A percentile compares a stretch with the other conserved stretches of the same genome.
phyloP scores from a whole-genome alignment of 164 flowering plant species.

The Tinospora cordifolia region DNA sequence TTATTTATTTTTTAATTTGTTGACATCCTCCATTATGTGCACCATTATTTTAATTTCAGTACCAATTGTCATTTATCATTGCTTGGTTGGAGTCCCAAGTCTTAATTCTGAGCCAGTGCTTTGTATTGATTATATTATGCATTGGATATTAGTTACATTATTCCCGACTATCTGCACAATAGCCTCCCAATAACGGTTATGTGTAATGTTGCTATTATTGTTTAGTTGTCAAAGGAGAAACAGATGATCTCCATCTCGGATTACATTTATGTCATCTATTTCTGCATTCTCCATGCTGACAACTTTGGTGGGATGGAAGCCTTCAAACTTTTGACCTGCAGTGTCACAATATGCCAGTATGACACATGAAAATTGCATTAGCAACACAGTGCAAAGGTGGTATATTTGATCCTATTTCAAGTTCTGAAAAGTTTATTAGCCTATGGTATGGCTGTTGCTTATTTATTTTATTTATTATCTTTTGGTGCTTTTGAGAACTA shows the following conservation, averaged over 20 bases:
- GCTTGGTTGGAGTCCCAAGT: conserved; percentile 6
- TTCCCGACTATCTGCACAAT: conserved; percentile 13
- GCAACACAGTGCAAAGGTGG: conserved; percentile 9
- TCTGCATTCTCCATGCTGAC: conserved; percentile 68
- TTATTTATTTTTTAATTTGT: no score
- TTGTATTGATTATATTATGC: conserved; percentile 12
- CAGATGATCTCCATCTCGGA: conserved; percentile 82
- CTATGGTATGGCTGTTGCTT: background rate
- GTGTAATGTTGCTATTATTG: conserved; percentile 16
- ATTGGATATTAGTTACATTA: conserved; percentile 18
- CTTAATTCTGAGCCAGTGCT: conserved; percentile 7
- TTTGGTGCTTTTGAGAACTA: background rate
- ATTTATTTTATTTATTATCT: background rate
- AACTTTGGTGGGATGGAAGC: conserved; percentile 48
- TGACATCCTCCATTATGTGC: conserved; percentile 8
- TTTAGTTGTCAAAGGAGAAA: conserved; percentile 32
- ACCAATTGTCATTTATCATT: conserved; percentile 11
- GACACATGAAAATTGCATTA: conserved; percentile 15
- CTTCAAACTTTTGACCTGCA: conserved; percentile 85
- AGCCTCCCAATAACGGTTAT: conserved; percentile 14
- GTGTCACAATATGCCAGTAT: conserved; percentile 23
- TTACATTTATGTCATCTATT: conserved; percentile 64
- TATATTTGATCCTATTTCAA: background rate
- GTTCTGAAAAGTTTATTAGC: background rate
- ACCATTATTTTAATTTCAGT: conserved; percentile 14